Base-by-base conservation (phyloP, 352 stramenopile genomes). In the Nothophytophthora sp. region DNA sequence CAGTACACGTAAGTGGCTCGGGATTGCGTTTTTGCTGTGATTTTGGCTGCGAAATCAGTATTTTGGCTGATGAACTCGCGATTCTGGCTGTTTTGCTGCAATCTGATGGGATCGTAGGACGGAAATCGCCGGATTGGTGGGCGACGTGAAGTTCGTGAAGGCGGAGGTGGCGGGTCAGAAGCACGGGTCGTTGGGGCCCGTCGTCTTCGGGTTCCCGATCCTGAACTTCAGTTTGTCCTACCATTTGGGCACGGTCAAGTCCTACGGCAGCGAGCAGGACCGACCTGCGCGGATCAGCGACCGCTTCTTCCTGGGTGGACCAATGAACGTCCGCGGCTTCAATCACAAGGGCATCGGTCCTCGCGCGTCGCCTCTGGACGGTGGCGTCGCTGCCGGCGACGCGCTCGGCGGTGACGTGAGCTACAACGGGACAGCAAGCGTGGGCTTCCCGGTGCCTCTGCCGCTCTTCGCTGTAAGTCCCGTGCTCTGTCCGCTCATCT, bases 61-160 rank as follows among this genome's bases (percentile, higher is more conserved):
- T n/a, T n/a, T n/a, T n/a, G n/a, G n/a, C n/a, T n/a, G n/a, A n/a
- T n/a, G n/a, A n/a, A n/a, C n/a, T n/a, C n/a, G 12, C 44, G n/a
- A n/a, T 15, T 44, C 25, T 3, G 16, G 7, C 23, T 28, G 13
- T 27, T n/a, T n/a, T n/a, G n/a, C n/a, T n/a, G n/a, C n/a, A n/a
- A n/a, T 6, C 13, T n/a, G 6, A 37, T 57, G 11, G 16, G n/a
- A n/a, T 37, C n/a, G 47, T 57, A 92, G 85, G 47, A 87, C 83
- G 27, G 90, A 97, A 57, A 83, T 96, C 28, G 84, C 87, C 28
- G 87, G 87, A 18, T 70, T 96, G 49, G 63, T 93, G 20, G 86
- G 86, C 29, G 88, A 96, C 55, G 88, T 96, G 16, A 81, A 80
- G n/a, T 96, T 96, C 50, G 78, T 94, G 15, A 96, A 96, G 67